These are phyloP conservation scores for Neurospora africana DNA, from an alignment of 495 filamentous ascomycete genomes.

Conservation along the genomic window DNA sequence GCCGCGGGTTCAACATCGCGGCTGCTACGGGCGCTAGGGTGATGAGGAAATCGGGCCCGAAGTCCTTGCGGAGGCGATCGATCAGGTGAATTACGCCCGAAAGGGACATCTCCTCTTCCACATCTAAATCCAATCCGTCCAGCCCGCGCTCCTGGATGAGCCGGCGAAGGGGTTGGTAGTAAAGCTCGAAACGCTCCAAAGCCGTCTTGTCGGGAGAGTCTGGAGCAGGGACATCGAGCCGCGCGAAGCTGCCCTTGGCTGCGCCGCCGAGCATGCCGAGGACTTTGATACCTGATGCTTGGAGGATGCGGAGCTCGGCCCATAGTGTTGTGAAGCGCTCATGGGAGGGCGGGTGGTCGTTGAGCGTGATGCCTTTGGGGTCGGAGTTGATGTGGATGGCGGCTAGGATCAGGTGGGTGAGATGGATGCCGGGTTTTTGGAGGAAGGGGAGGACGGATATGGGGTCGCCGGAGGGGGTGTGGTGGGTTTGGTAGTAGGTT, in stretches of 20 bases:
- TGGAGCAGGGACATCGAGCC: slow-evolving; percentile 45
- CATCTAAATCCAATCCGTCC: slow-evolving; percentile 74
- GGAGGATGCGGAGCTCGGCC: slow-evolving; percentile 57
- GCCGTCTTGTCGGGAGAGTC: background rate
- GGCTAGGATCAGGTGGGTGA: slow-evolving; percentile 69
- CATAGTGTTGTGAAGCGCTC: slow-evolving; percentile 51
- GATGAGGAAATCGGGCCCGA: slow-evolving; percentile 61
- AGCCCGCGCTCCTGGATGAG: slow-evolving; percentile 50
- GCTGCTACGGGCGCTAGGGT: slow-evolving; percentile 72
- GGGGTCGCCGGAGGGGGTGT: slow-evolving; percentile 45
- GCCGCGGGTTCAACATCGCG: slow-evolving; percentile 45
- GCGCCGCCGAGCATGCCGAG: slow-evolving; percentile 83
- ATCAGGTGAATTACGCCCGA: slow-evolving; percentile 62
- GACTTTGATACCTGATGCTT: slow-evolving; percentile 57
- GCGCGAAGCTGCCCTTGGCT: slow-evolving; percentile 53
- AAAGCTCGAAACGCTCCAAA: slow-evolving; percentile 48
- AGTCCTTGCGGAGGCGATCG: slow-evolving; percentile 61
- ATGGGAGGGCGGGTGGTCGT: slow-evolving; percentile 56
- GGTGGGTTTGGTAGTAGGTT: slow-evolving; percentile 29
- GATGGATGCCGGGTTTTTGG: slow-evolving; percentile 36
- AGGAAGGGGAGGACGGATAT: slow-evolving; percentile 65
- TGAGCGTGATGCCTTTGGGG: slow-evolving; percentile 53
- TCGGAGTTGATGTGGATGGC: slow-evolving; percentile 71
- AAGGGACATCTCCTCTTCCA: slow-evolving; percentile 70
- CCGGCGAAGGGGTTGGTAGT: slow-evolving; percentile 53